Evolutionary conservation across 208 protist species (phyloP).

Genomic region (Sergeia podlipaevii): DNA sequence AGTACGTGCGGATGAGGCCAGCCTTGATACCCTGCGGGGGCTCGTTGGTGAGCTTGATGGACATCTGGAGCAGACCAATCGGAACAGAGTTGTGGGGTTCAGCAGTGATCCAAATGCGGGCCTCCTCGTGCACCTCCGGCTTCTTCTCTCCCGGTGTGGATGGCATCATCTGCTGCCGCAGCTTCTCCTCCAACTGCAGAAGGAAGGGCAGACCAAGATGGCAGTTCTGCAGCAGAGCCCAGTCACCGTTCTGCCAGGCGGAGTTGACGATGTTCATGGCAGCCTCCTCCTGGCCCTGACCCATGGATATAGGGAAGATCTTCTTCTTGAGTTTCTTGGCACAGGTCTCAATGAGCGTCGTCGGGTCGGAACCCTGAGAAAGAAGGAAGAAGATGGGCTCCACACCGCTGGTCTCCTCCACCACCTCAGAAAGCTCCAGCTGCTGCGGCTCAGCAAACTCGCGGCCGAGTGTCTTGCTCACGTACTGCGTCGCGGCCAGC

Average conservation of each 20-base stretch:
- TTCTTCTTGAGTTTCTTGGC: slow-evolving; percentile 95
- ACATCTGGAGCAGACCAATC: slow-evolving; percentile 96
- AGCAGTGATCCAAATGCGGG: slow-evolving; percentile 95
- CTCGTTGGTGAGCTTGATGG: slow-evolving; percentile 99
- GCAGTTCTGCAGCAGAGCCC: slow-evolving; percentile 97
- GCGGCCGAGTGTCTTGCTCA: slow-evolving; percentile 89
- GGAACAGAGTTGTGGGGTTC: slow-evolving; percentile 95
- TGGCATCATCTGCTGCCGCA: slow-evolving; percentile 77
- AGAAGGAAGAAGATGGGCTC: slow-evolving; percentile 96
- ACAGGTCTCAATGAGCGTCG: slow-evolving; percentile 91
- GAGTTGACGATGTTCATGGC: slow-evolving; percentile 90
- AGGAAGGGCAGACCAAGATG: slow-evolving; percentile 94
- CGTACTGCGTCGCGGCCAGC: slow-evolving; percentile 92
- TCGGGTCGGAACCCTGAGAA: slow-evolving; percentile 97
- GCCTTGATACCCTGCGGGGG: slow-evolving; percentile 97
- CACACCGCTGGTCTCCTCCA: slow-evolving; percentile 83
- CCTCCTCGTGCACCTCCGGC: slow-evolving; percentile 87
- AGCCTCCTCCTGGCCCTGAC: slow-evolving; percentile 96
- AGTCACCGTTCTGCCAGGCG: slow-evolving; percentile 88
- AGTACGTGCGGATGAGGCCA: slow-evolving; percentile 95
- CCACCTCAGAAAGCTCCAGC: slow-evolving; percentile 85
- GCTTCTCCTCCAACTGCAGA: slow-evolving; percentile 85
- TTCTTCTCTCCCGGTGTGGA: slow-evolving; percentile 70
- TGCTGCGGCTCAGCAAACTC: slow-evolving; percentile 91
- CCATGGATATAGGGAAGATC: slow-evolving; percentile 97